phyloP scores from a whole-genome alignment of 352 stramenopile genomes.

The Pythium aristosporum region DNA sequence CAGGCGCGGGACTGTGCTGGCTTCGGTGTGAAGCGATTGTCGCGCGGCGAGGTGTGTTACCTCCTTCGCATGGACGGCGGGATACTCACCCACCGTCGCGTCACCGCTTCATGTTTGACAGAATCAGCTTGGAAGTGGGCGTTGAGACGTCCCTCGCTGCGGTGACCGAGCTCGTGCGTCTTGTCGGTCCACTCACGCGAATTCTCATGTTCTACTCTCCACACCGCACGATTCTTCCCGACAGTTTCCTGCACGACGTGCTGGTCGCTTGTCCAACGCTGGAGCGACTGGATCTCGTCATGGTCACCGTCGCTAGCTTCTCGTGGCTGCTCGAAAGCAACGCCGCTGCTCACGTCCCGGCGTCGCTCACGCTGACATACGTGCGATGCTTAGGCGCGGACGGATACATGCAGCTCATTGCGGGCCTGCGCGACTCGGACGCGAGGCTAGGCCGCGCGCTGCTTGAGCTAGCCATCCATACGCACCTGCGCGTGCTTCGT shows the following conservation, averaged over 20 bases:
- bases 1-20: slow-evolving; percentile 9
- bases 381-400: not conserved
- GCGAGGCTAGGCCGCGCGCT: not conserved
- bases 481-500: not conserved
- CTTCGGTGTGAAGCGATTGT: slow-evolving; percentile 1
- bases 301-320: slow-evolving; percentile 1
- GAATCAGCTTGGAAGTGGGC: not conserved
- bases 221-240: not conserved
- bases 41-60: not conserved
- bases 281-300: slow-evolving; percentile 2
- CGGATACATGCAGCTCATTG: not conserved
- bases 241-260: not conserved
- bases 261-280: slow-evolving; percentile 1
- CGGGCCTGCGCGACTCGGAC: not conserved
- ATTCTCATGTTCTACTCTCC: not conserved
- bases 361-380: not conserved
- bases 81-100: no score
- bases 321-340: not conserved
- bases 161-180: not conserved
- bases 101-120: not conserved
- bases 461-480: not conserved
- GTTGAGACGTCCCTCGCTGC: not conserved
- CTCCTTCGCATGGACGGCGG: no score
- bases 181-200: not conserved
- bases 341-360: not conserved